Percentiles rank a stretch among this genome's conserved stretches.
phyloP scores from a whole-genome alignment of 164 flowering plant genomes.

The Annona cherimola region DNA sequence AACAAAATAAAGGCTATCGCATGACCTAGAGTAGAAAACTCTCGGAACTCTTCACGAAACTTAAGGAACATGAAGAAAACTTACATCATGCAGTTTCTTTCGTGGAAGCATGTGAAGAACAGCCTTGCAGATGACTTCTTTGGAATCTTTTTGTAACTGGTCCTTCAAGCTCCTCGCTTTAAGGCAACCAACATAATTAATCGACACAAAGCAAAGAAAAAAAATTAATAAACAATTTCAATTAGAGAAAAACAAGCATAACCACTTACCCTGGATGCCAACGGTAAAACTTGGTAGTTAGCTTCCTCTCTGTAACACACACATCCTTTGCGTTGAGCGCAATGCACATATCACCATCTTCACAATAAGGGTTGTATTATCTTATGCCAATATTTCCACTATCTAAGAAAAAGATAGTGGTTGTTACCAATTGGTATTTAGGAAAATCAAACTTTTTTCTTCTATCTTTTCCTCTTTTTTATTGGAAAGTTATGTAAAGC shows the following conservation, averaged over 20 bases:
- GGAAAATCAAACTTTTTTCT: not conserved
- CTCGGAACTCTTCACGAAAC: no score
- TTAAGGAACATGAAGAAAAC: slow-evolving; percentile 12
- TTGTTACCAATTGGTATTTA: not conserved
- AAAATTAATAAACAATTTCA: not conserved
- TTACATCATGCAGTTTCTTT: slow-evolving; percentile 90
- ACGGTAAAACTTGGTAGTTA: slow-evolving; percentile 63
- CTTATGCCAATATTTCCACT: slow-evolving; percentile 89
- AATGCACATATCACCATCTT: slow-evolving; percentile 95
- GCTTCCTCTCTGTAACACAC: slow-evolving; percentile 77
- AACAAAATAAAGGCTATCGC: no score
- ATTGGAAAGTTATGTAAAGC: no score
- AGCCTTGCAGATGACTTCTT: slow-evolving; percentile 94
- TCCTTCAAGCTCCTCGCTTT: slow-evolving; percentile 86
- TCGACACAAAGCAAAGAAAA: slow-evolving; percentile 4
- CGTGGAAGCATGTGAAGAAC: slow-evolving; percentile 93
- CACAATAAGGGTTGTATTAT: slow-evolving; percentile 82
- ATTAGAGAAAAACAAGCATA: not conserved
- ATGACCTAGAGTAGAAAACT: no score
- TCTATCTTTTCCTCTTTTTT: no score
- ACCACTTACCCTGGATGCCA: slow-evolving; percentile 95
- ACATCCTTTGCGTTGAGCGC: slow-evolving; percentile 89
- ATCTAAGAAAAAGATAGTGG: slow-evolving; percentile 31
- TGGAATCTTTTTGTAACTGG: slow-evolving; percentile 88
- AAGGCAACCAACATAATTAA: slow-evolving; percentile 77